These are phyloP conservation scores for Stylosanthes scabra DNA, from an alignment of 331 rosid species.

Conservation along the genomic window DNA sequence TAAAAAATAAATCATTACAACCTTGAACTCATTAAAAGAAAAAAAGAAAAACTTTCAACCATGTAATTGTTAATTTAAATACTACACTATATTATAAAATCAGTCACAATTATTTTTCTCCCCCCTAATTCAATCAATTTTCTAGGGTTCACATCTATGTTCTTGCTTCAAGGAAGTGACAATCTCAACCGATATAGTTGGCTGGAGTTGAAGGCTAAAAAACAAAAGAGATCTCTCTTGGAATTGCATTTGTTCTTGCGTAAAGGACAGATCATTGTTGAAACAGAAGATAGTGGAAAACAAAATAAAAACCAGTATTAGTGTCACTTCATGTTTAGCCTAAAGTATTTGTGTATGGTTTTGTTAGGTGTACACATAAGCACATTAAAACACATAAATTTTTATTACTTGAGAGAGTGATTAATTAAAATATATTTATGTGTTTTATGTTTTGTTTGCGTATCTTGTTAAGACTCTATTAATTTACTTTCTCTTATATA, in stretches of 20 bases:
- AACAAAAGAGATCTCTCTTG: neutral
- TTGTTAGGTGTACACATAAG: too few species aligned
- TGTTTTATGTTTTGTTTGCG: too few species aligned
- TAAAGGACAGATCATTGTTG: neutral
- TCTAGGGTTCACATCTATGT: neutral
- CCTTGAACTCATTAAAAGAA: neutral
- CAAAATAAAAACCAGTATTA: neutral
- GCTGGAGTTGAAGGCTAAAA: neutral
- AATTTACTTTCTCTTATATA: too few species aligned
- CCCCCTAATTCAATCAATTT: neutral
- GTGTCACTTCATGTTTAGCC: neutral
- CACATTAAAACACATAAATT: too few species aligned
- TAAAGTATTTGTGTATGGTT: neutral
- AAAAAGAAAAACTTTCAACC: neutral
- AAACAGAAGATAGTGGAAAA: neutral
- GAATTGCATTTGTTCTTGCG: neutral
- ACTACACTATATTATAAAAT: neutral
- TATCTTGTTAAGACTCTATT: too few species aligned
- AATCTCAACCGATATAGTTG: neutral
- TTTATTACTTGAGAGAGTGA: too few species aligned
- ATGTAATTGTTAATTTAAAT: neutral
- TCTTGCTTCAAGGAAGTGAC: conserved; percentile 31
- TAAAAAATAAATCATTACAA: neutral
- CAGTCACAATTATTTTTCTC: neutral
- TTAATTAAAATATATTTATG: too few species aligned